Conservation (phyloP, 495 filamentous ascomycete species). For the Platismatia glauca region DNA sequence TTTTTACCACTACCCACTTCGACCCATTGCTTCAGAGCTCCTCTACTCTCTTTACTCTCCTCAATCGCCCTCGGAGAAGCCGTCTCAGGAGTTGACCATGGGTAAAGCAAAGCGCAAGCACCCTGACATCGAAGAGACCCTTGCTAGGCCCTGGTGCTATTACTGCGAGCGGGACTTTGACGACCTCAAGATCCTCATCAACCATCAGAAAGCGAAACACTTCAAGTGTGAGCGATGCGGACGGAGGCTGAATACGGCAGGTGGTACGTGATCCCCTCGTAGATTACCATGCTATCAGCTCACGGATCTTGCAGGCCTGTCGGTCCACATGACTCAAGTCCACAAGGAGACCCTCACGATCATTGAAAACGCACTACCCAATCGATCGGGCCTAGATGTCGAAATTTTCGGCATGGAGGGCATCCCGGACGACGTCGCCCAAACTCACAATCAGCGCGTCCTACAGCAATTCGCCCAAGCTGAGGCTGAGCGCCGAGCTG, state of each 20-base stretch:
- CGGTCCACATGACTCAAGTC: conserved; percentile 95
- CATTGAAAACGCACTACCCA: conserved; percentile 86
- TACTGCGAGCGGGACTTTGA: conserved; percentile 99
- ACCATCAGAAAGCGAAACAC: conserved; percentile 96
- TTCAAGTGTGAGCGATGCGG: conserved; percentile 92
- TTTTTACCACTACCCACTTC: background rate
- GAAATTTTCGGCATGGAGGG: conserved; percentile 99
- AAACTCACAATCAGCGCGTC: conserved; percentile 77
- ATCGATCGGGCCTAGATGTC: conserved; percentile 71
- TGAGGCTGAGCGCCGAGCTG: conserved; percentile 70
- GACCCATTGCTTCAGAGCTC: background rate
- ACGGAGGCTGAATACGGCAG: conserved; percentile 84
- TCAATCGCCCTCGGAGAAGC: background rate
- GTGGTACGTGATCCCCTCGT: conserved; percentile 51
- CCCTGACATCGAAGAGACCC: conserved; percentile 77
- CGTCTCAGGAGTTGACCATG: conserved; percentile 37
- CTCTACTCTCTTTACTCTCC: background rate
- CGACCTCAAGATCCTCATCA: conserved; percentile 89
- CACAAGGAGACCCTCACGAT: conserved; percentile 82
- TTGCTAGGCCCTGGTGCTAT: conserved; percentile 91
- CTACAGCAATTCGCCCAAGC: conserved; percentile 72
- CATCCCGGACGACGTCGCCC: conserved; percentile 75
- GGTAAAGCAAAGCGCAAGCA: conserved; percentile 79
- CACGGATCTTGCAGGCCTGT: conserved; percentile 54
- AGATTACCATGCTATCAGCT: background rate